Conservation (phyloP, 2,329 filamentous ascomycete genomes). For the Cadophora luteo-olivacea region DNA sequence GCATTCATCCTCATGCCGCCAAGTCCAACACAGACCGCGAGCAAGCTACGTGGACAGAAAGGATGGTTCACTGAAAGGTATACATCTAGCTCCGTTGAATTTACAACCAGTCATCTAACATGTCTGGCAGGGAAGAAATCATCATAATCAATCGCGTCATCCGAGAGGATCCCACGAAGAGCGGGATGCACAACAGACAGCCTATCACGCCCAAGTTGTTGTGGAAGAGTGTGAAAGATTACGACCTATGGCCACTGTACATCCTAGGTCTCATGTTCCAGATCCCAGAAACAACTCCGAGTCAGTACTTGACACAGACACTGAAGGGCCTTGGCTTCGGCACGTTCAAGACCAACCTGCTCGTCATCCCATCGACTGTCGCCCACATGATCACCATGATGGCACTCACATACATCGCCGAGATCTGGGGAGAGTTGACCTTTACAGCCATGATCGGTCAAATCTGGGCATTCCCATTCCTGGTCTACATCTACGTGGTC, state of each 20-base stretch:
- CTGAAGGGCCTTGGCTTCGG: slow-evolving; percentile 63
- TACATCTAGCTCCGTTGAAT: too few species aligned
- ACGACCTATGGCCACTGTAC: slow-evolving; percentile 60
- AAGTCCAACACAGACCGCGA: slow-evolving; percentile 45
- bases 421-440: slow-evolving; percentile 56
- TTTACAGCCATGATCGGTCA: slow-evolving; percentile 56
- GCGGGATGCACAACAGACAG: slow-evolving; percentile 57
- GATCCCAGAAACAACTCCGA: slow-evolving; percentile 56
- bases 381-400: slow-evolving; percentile 53
- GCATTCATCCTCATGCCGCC: slow-evolving; percentile 38
- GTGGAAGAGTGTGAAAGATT: slow-evolving; percentile 57
- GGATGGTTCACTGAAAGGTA: slow-evolving; percentile 65
- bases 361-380: slow-evolving; percentile 62
- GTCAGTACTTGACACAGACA: slow-evolving; percentile 64
- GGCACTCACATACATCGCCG: slow-evolving; percentile 47
- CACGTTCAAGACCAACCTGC: slow-evolving; percentile 67
- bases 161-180: slow-evolving; percentile 56
- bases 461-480: slow-evolving; percentile 65
- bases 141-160: slow-evolving; percentile 68
- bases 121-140: slow-evolving; percentile 55
- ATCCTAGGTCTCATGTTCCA: slow-evolving; percentile 53
- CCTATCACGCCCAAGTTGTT: slow-evolving; percentile 53
- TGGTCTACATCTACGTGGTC: slow-evolving; percentile 52
- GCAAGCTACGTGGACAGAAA: slow-evolving; percentile 62
- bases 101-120: too few species aligned